Conservation (phyloP, 75 land plant genomes). For the Azolla pinnata region DNA sequence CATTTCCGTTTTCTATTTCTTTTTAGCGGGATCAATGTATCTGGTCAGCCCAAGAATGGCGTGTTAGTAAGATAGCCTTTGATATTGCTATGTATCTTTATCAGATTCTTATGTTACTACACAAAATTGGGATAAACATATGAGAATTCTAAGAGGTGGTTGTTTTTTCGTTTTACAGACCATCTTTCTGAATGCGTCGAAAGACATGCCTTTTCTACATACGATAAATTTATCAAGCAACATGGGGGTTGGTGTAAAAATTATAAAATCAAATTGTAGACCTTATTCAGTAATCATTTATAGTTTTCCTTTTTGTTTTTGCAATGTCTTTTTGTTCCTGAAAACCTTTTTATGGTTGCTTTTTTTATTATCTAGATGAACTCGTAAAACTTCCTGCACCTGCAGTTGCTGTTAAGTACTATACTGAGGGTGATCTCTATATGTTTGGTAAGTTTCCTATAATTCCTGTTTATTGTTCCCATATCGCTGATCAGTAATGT, state of each 20-base stretch:
- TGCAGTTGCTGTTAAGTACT: constrained; percentile 74
- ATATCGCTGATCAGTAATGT: neutral
- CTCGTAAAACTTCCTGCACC: constrained; percentile 80
- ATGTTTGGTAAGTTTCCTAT: constrained; percentile 65
- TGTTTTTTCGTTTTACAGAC: constrained; percentile 33
- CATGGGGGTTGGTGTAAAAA: constrained; percentile 46
- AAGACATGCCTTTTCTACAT: constrained; percentile 83
- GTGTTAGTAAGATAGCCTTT: constrained; percentile 55
- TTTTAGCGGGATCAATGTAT: constrained; percentile 85
- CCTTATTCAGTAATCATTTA: neutral
- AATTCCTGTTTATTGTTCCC: neutral
- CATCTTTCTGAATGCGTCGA: constrained; percentile 99
- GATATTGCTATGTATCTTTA: neutral
- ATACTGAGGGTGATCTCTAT: constrained; percentile 84
- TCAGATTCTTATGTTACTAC: too few relatives aligned
- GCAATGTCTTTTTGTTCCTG: neutral
- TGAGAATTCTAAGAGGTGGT: neutral
- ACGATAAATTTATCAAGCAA: constrained; percentile 82
- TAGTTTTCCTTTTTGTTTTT: neutral
- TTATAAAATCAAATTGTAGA: neutral
- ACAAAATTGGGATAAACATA: too few relatives aligned
- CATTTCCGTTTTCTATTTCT: constrained; percentile 71
- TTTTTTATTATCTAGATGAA: constrained; percentile 43
- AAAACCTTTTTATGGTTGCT: constrained; percentile 3
- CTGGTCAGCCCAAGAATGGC: constrained; percentile 94